Evolutionary conservation across 2,329 filamentous ascomycete species (phyloP).

Genomic region (Aureobasidium sp.): DNA sequence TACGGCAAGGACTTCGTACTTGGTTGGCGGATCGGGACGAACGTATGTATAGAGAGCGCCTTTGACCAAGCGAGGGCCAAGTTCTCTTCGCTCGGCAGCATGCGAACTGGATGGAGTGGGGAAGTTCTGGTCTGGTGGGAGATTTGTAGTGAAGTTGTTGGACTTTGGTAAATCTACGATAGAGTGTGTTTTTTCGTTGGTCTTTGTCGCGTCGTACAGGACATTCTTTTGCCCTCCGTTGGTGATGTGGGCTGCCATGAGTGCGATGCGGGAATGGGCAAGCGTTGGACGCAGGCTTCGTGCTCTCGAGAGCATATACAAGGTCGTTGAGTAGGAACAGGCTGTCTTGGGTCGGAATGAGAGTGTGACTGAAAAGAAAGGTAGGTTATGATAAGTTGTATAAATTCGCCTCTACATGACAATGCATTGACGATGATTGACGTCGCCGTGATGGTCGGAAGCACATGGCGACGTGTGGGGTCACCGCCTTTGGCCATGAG

Average conservation of each 20-base stretch:
- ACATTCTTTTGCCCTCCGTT: slow-evolving; percentile 18
- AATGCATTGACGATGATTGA: slow-evolving; percentile 1
- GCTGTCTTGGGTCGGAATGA: neutral
- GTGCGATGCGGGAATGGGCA: slow-evolving; percentile 29
- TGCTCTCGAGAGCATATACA: slow-evolving; percentile 14
- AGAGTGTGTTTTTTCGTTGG: slow-evolving; percentile 28
- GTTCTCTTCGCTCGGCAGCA: slow-evolving; percentile 65
- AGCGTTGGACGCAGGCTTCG: slow-evolving; percentile 11
- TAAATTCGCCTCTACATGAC: neutral
- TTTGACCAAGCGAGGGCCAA: slow-evolving; percentile 76
- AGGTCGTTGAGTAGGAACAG: neutral
- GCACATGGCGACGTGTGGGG: neutral
- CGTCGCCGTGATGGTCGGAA: neutral
- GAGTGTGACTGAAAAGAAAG: neutral
- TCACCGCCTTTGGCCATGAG: slow-evolving; percentile 6
- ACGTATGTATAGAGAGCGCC: slow-evolving; percentile 87
- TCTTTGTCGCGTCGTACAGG: slow-evolving; percentile 21
- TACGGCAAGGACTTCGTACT: slow-evolving; percentile 73
- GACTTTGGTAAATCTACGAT: slow-evolving; percentile 54
- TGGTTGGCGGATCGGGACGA: slow-evolving; percentile 64
- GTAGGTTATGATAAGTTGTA: neutral
- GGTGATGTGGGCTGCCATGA: slow-evolving; percentile 40
- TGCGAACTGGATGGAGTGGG: slow-evolving; percentile 78
- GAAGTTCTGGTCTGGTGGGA: slow-evolving; percentile 71
- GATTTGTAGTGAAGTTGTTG: slow-evolving; percentile 56